Evolutionary conservation across 2,329 filamentous ascomycete species (phyloP).

Genomic region (Aureobasidium sp.): DNA sequence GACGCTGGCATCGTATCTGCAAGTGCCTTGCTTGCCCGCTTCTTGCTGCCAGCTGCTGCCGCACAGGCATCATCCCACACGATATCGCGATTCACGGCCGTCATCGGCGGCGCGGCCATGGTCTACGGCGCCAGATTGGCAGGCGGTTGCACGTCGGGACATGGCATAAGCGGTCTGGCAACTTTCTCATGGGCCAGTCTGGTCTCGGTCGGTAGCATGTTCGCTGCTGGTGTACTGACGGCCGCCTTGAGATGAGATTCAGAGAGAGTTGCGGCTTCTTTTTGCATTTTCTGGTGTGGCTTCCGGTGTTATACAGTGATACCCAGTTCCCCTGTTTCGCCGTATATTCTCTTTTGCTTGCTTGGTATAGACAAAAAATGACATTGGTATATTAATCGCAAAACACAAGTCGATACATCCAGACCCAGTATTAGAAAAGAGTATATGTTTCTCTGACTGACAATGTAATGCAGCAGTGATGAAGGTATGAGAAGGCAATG

Average conservation of each 20-base stretch:
- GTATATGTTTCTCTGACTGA: background rate
- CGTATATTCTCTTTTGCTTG: background rate
- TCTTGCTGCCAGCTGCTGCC: constrained; percentile 14
- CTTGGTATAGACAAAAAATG: background rate
- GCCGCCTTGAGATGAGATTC: background rate
- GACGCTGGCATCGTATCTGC: constrained; percentile 46
- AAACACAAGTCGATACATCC: background rate
- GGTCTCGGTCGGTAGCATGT: constrained; percentile 52
- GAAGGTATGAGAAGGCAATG: background rate
- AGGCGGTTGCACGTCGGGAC: constrained; percentile 61
- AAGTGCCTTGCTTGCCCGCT: constrained; percentile 32
- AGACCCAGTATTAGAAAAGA: background rate
- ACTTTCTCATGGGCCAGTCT: constrained; percentile 56
- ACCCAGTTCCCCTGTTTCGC: background rate
- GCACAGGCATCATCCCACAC: constrained; percentile 5
- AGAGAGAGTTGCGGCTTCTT: background rate
- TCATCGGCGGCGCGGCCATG: constrained; percentile 51
- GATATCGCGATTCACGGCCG: constrained; percentile 28
- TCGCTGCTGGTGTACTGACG: constrained; percentile 42
- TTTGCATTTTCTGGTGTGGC: background rate
- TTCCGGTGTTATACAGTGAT: background rate
- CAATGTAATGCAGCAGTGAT: background rate
- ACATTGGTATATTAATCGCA: background rate
- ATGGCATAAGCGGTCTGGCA: constrained; percentile 62
- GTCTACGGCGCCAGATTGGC: constrained; percentile 55